Evolutionary conservation across 352 stramenopile species (phyloP).

Genomic region (Discostella stelligera): DNA sequence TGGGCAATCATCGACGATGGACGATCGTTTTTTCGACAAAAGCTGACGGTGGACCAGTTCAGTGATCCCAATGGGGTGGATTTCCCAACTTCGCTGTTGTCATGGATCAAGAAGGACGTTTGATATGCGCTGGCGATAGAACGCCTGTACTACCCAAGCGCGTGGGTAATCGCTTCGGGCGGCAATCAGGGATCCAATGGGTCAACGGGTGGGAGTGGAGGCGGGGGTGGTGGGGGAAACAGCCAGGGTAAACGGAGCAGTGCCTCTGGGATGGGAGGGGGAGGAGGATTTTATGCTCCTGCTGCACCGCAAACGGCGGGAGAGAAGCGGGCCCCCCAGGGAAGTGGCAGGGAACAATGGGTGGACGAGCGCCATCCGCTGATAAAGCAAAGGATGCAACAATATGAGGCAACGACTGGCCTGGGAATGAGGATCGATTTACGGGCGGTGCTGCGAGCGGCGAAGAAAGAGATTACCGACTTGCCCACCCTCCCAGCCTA

Average conservation of each 20-base stretch:
- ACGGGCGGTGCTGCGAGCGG: neutral
- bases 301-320: neutral
- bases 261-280: too few relatives aligned
- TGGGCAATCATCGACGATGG: slow-evolving; percentile 5
- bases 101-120: too few relatives aligned
- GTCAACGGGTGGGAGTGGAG: too few relatives aligned
- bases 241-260: neutral
- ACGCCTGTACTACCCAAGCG: too few relatives aligned
- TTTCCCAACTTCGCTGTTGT: too few relatives aligned
- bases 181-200: too few relatives aligned
- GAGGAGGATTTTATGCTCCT: too few relatives aligned
- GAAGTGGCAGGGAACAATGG: neutral
- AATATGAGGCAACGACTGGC: neutral
- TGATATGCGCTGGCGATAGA: too few relatives aligned
- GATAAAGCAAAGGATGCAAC: neutral
- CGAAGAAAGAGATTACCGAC: neutral
- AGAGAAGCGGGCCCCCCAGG: neutral
- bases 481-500: neutral
- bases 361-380: neutral
- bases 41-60: too few relatives aligned
- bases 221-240: neutral
- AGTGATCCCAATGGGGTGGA: too few relatives aligned
- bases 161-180: too few relatives aligned
- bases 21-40: neutral
- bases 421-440: neutral